A percentile compares a stretch with the other conserved stretches of the same genome.
These are phyloP conservation scores for Blastocystis sp. DNA, from an alignment of 352 stramenopile genomes.

Conservation along the genomic window DNA sequence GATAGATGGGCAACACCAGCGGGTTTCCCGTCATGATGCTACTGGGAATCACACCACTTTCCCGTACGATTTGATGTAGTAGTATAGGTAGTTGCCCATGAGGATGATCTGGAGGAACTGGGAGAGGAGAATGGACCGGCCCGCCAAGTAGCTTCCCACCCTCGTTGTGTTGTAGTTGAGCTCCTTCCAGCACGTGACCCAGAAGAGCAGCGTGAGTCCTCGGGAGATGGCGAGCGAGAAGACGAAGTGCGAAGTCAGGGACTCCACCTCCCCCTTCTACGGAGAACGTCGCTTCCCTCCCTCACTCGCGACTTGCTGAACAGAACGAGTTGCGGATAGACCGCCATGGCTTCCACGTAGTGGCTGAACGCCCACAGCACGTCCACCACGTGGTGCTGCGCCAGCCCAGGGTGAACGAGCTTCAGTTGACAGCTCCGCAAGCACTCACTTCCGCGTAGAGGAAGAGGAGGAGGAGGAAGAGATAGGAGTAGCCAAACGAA, in stretches of 20 bases:
- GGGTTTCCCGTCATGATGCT: slow-evolving; percentile 13
- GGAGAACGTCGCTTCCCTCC: background rate
- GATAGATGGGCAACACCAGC: slow-evolving; percentile 8
- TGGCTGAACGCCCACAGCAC: slow-evolving; percentile 18
- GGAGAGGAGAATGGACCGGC: slow-evolving; percentile 31
- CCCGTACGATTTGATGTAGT: slow-evolving; percentile 19
- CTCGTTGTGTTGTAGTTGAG: background rate
- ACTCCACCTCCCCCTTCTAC: slow-evolving; percentile 24
- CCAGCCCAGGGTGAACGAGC: slow-evolving; percentile 14
- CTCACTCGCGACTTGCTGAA: slow-evolving; percentile 24
- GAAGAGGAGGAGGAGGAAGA: background rate
- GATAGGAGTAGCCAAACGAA: background rate
- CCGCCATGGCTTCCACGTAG: slow-evolving; percentile 22
- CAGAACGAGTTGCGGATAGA: slow-evolving; percentile 19
- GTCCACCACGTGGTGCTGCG: background rate
- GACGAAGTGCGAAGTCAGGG: slow-evolving; percentile 26
- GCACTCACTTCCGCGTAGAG: background rate
- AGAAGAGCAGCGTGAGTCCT: slow-evolving; percentile 30
- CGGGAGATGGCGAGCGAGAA: slow-evolving; percentile 24
- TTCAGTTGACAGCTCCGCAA: background rate
- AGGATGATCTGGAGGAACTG: slow-evolving; percentile 38
- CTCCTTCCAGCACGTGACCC: slow-evolving; percentile 28
- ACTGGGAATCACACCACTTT: background rate
- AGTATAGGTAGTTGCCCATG: slow-evolving; percentile 40
- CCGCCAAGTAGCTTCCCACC: background rate